Evolutionary conservation across 2,329 filamentous ascomycete genomes (phyloP).

Genomic region (Colletotrichum siamense): DNA sequence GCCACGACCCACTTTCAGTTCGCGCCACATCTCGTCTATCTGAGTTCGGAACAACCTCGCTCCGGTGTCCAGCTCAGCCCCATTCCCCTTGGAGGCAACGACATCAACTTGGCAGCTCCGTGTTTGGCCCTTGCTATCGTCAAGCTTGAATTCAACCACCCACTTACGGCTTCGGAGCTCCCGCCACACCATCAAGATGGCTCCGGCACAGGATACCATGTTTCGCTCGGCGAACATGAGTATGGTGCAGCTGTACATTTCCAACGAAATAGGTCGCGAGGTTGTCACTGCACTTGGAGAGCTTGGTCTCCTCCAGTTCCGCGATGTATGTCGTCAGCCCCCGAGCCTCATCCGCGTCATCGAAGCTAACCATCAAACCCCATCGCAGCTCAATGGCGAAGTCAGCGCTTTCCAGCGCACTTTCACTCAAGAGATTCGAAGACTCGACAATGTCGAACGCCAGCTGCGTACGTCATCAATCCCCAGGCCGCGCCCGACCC

Average conservation of each 20-base stretch:
- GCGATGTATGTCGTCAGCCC: slow-evolving; percentile 74
- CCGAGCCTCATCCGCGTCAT: not conserved
- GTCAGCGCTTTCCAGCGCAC: slow-evolving; percentile 95
- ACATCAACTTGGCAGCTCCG: slow-evolving; percentile 25
- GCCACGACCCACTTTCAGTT: not conserved
- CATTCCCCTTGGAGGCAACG: slow-evolving; percentile 19
- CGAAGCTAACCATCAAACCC: slow-evolving; percentile 25
- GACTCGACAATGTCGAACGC: slow-evolving; percentile 96
- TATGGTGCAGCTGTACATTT: slow-evolving; percentile 99
- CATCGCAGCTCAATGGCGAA: slow-evolving; percentile 82
- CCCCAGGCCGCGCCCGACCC: not conserved
- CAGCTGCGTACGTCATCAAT: slow-evolving; percentile 78
- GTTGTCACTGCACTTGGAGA: slow-evolving; percentile 96
- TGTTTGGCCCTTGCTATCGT: slow-evolving; percentile 12
- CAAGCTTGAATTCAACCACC: slow-evolving; percentile 21
- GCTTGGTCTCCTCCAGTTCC: slow-evolving; percentile 94
- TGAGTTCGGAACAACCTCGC: not conserved
- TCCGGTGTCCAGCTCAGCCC: not conserved
- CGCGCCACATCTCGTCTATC: not conserved
- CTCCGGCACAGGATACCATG: slow-evolving; percentile 82
- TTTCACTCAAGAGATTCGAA: slow-evolving; percentile 96
- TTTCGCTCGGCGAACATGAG: slow-evolving; percentile 99
- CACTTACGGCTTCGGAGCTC: slow-evolving; percentile 23
- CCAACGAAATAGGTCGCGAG: slow-evolving; percentile 98
- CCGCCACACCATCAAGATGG: slow-evolving; percentile 53